Percentiles rank a stretch among this genome's conserved stretches.
Conservation (phyloP, 2,329 filamentous ascomycete genomes). For the Aureobasidium sp. region DNA sequence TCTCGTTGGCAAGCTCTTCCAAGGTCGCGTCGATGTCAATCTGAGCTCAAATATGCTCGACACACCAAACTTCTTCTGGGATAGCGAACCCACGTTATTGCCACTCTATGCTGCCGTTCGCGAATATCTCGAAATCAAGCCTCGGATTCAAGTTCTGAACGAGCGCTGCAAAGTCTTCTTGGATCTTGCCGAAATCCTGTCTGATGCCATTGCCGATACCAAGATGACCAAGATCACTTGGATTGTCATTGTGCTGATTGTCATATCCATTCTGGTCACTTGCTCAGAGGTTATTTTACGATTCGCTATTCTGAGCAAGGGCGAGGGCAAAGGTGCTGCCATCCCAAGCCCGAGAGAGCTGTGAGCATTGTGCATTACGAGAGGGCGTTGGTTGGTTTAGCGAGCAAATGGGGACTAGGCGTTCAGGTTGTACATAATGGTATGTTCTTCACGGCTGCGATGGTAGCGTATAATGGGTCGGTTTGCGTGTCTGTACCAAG, state of each 20-base stretch:
- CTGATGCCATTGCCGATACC: slow-evolving; percentile 82
- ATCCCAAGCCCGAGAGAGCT: slow-evolving; percentile 10
- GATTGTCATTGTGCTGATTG: slow-evolving; percentile 94
- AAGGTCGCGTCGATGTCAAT: slow-evolving; percentile 92
- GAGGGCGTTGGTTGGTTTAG: not conserved
- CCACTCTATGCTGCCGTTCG: slow-evolving; percentile 90
- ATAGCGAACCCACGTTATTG: slow-evolving; percentile 88
- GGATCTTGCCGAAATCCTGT: slow-evolving; percentile 89
- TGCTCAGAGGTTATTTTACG: slow-evolving; percentile 81
- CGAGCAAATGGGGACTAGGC: not conserved
- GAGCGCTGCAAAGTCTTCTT: slow-evolving; percentile 95
- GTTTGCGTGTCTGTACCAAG: not conserved
- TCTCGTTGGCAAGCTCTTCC: slow-evolving; percentile 84
- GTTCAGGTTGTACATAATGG: slow-evolving; percentile 3
- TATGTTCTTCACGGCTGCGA: not conserved
- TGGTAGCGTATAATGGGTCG: not conserved
- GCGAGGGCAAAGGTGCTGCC: slow-evolving; percentile 8
- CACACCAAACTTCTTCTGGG: slow-evolving; percentile 97
- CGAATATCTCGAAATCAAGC: slow-evolving; percentile 96
- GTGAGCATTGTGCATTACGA: not conserved
- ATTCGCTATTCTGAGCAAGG: slow-evolving; percentile 60
- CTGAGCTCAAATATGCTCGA: slow-evolving; percentile 94
- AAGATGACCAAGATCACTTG: slow-evolving; percentile 96
- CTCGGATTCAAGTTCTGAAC: slow-evolving; percentile 91
- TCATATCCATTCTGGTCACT: slow-evolving; percentile 85